Percentiles rank a stretch among this genome's conserved stretches.
Conservation (phyloP, 441 rosid genomes). For the Adansonia madagascariensis region DNA sequence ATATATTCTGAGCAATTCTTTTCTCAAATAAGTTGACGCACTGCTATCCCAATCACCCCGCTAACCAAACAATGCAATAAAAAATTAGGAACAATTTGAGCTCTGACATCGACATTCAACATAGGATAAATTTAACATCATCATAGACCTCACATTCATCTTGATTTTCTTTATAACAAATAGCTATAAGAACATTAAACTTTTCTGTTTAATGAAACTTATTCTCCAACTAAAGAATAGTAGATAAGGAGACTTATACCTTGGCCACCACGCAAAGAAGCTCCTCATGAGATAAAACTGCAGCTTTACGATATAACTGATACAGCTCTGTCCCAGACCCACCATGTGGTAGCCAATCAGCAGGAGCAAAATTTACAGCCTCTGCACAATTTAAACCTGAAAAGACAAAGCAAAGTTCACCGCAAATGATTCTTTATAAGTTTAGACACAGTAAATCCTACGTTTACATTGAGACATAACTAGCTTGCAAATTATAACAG, state of each 20-base stretch:
- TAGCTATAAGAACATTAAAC: not conserved
- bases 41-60: constrained; percentile 58
- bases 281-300: constrained; percentile 96
- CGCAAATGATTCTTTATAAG: constrained; percentile 12
- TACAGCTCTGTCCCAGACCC: constrained; percentile 83
- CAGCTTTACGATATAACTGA: constrained; percentile 77
- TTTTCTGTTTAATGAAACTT: constrained; percentile 5
- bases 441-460: constrained; percentile 18
- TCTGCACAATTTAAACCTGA: constrained; percentile 69
- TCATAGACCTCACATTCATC: constrained; percentile 5
- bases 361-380: constrained; percentile 98
- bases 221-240: not conserved
- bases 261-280: constrained; percentile 94
- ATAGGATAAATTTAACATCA: not conserved
- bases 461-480: constrained; percentile 24
- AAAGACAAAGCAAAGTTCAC: constrained; percentile 22
- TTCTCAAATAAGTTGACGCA: constrained; percentile 69
- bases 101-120: not conserved
- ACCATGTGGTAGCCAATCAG: constrained; percentile 98
- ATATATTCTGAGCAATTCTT: constrained; percentile 75
- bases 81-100: not conserved
- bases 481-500: constrained; percentile 22
- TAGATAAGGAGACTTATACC: constrained; percentile 41
- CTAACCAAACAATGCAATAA: constrained; percentile 25
- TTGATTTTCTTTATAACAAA: constrained; percentile 7